Conservation (phyloP, 106 monocot genomes). For the Alisma plantagoaquatica region DNA sequence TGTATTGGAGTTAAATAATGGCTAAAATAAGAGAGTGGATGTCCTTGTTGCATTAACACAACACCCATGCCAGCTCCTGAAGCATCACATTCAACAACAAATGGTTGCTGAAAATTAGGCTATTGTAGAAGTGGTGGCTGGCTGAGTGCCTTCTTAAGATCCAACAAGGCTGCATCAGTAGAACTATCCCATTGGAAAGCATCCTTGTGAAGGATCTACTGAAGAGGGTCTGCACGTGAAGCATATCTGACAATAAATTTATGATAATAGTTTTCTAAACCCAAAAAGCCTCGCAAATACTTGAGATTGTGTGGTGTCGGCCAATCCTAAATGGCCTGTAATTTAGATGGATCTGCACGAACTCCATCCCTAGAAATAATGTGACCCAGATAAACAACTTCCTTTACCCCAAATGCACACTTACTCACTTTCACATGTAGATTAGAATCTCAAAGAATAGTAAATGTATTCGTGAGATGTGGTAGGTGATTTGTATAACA, state of each 20-base stretch:
- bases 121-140: neutral
- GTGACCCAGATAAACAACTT: neutral
- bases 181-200: neutral
- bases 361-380: neutral
- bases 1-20: neutral
- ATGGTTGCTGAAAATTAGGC: neutral
- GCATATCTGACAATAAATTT: neutral
- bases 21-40: neutral
- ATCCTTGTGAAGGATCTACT: neutral
- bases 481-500: too few relatives aligned
- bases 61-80: slow-evolving; percentile 1
- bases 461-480: too few relatives aligned
- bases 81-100: slow-evolving; percentile 4
- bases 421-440: too few relatives aligned
- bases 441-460: too few relatives aligned
- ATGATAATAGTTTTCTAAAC: neutral
- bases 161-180: neutral
- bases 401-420: neutral
- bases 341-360: neutral
- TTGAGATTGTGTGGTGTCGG: neutral
- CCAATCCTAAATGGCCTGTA: neutral
- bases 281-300: neutral
- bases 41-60: slow-evolving; percentile 1
- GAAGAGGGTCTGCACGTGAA: neutral
- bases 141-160: neutral